Conservation (phyloP, 768 basidiomycete species). For the Coprinellus micaceus region DNA sequence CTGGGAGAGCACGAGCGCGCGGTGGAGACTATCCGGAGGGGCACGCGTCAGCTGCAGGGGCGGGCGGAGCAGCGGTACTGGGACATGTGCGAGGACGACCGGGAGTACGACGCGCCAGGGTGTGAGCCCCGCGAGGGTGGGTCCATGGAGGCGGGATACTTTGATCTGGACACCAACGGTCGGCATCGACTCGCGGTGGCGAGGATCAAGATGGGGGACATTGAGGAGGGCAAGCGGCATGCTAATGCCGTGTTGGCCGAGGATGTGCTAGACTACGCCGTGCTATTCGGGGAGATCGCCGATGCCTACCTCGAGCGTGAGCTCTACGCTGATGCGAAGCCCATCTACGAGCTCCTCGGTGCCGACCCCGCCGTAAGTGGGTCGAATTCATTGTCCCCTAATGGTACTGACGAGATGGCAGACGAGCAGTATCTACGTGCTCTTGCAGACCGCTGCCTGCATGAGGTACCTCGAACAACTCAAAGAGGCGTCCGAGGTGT, state of each 20-base stretch:
- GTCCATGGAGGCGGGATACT: conserved; percentile 53
- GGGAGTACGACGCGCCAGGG: conserved; percentile 71
- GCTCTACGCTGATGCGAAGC: conserved; percentile 73
- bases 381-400: background rate
- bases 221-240: conserved; percentile 84
- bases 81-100: conserved; percentile 81
- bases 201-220: conserved; percentile 74
- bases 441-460: conserved; percentile 79
- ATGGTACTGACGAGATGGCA: conserved; percentile 23
- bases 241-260: conserved; percentile 65
- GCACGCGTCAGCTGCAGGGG: conserved; percentile 91
- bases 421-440: conserved; percentile 71
- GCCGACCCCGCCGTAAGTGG: conserved; percentile 63
- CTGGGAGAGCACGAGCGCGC: conserved; percentile 66
- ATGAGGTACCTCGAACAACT: conserved; percentile 72
- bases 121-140: conserved; percentile 35
- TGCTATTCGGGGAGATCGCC: conserved; percentile 79
- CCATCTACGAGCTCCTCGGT: conserved; percentile 77
- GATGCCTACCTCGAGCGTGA: conserved; percentile 78
- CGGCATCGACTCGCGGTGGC: conserved; percentile 82
- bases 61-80: conserved; percentile 69
- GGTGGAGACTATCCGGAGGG: conserved; percentile 64
- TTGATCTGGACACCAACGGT: conserved; percentile 69
- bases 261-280: conserved; percentile 73
- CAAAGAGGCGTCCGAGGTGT: conserved; percentile 75